phyloP scores from a whole-genome alignment of 2,329 filamentous ascomycete genomes.

The Ascosphaera apis region DNA sequence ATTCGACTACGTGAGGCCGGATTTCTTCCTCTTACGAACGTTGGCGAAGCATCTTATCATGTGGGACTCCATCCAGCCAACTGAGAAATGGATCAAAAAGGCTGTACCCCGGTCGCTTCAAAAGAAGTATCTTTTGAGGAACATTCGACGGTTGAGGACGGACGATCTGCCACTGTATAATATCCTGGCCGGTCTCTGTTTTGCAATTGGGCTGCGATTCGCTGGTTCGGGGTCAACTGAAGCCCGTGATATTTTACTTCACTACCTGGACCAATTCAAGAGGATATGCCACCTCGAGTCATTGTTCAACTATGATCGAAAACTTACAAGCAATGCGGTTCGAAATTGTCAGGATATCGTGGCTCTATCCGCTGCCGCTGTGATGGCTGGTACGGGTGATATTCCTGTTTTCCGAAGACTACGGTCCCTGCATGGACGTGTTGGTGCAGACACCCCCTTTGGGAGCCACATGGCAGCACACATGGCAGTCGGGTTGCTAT shows the following conservation, averaged over 20 bases:
- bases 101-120: conserved; percentile 53
- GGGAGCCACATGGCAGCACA: conserved; percentile 86
- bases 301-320: conserved; percentile 51
- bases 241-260: conserved; percentile 60
- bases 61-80: conserved; percentile 63
- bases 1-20: conserved; percentile 87
- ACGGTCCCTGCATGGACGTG: conserved; percentile 66
- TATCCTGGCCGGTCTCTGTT: conserved; percentile 72
- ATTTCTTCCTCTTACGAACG: conserved; percentile 74
- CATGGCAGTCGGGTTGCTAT: conserved; percentile 72
- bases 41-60: conserved; percentile 78
- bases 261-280: conserved; percentile 71
- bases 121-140: conserved; percentile 34
- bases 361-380: conserved; percentile 57
- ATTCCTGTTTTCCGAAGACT: conserved; percentile 63
- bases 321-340: conserved; percentile 58
- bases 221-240: conserved; percentile 46
- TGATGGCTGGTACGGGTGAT: conserved; percentile 94
- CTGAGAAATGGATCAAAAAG: conserved; percentile 47
- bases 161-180: conserved; percentile 83
- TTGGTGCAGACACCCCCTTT: conserved; percentile 66
- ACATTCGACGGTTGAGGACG: conserved; percentile 42
- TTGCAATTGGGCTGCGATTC: conserved; percentile 45
- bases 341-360: conserved; percentile 80
- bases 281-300: conserved; percentile 43